Evolutionary conservation across 805 yeast species (phyloP).

Genomic region (Starmera amethionina): DNA sequence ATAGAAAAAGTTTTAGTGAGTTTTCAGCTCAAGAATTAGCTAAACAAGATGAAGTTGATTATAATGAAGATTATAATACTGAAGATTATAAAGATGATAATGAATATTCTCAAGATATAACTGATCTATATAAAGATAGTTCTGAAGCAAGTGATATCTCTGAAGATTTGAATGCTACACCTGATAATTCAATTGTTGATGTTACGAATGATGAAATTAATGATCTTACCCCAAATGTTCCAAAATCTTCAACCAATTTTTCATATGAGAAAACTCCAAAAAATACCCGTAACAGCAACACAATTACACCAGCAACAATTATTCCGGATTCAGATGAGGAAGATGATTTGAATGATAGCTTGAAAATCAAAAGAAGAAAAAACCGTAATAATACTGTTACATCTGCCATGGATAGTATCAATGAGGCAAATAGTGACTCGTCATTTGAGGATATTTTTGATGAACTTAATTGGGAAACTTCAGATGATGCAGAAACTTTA

Average conservation of each 20-base stretch:
- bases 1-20: conserved; percentile 18
- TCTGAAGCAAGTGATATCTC: background rate
- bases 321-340: conserved; percentile 11
- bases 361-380: conserved; percentile 5
- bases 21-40: conserved; percentile 9
- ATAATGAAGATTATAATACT: background rate
- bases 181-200: too few species aligned
- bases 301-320: conserved; percentile 9
- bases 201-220: background rate
- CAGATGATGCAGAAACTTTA: conserved; percentile 52
- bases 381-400: conserved; percentile 20
- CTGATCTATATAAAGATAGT: conserved; percentile 13
- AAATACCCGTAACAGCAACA: background rate
- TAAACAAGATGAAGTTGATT: conserved; percentile 1
- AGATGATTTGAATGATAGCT: conserved; percentile 9
- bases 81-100: conserved; percentile 17
- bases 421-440: conserved; percentile 10
- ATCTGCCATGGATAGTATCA: conserved; percentile 22
- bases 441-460: conserved; percentile 58
- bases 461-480: conserved; percentile 67
- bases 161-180: too few species aligned
- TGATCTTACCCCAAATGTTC: background rate
- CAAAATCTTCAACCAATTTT: background rate
- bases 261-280: too few species aligned
- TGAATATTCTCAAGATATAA: conserved; percentile 19